Base-by-base conservation (phyloP, 2,329 filamentous ascomycete genomes). In the Xylaria sp. region DNA sequence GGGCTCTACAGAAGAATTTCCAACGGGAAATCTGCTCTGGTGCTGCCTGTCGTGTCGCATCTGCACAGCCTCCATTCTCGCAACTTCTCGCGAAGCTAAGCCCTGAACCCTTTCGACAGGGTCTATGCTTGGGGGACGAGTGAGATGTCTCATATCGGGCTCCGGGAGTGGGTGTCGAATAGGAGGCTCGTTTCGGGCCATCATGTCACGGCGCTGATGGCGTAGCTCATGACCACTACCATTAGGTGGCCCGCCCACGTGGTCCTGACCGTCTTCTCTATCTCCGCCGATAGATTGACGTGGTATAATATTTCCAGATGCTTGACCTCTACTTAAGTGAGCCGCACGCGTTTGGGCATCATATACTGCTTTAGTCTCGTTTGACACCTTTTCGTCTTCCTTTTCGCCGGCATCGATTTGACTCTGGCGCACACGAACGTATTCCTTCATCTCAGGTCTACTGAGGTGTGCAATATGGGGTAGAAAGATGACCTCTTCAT, bases 371-470 rank as follows among this genome's bases (percentile, higher is more conserved):
- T 81, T 80, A 1, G 77, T 78, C 71, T 88, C 86, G 71, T 90
- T 89, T 0, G 78, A 76, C 4, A 78, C 73, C 20, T 83, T 82
- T 2, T 88, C 82, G 0, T 83, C 82, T 0, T 81, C 75, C 0
- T 74, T 76, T 76, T 90, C 88, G 28, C 83, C 85, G 5, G 80
- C 78, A 55, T 89, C 87, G 0, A 89, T 77, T 70, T 90, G 87
- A 53, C 79, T 82, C 73, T 90, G 87, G 4, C 88, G 85, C 45
- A 90, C 83, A 20, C 88, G 86, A 59, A 86, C 86, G 70, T 90
- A 90, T 72, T 90, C 88, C 75, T 90, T 90, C 57, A 90, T 81
- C 70, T 90, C 87, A 1, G 82, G 80, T 10, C 88, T 80, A 4
- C 78, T 83, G 0, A 90, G 78, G 1, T 78, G 72, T n/a, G 80